Evolutionary conservation across 169 alveolate species (phyloP), one percentile per base, ranked within the genome.

Genomic region (Cystoisospora suis): DNA sequence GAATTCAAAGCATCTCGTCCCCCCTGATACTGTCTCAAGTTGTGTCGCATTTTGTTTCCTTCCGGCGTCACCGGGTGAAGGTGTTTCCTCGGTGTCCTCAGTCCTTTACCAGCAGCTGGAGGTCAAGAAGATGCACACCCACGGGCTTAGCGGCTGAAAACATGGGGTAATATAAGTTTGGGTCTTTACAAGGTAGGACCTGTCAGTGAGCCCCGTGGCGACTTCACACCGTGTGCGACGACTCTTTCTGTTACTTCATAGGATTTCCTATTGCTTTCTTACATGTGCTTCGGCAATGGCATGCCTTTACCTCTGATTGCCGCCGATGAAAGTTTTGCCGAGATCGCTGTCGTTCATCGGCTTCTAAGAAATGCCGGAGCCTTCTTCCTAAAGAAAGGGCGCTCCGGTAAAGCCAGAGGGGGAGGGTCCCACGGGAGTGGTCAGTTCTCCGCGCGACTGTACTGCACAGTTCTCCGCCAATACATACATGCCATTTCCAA

Each of bases 281-380:
- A 58, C 90, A 27, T 83, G 58, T 83, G 90, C 45, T 38, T 83
- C 65, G 72, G 80, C 45, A 53, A 56, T 45, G 90, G 90, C 5
- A 20, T 83, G 44, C 81, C 90, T 17, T 65, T 83, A 9, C 90
- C 90, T 34, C 61, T 83, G 69, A 47, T 83, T 12, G 81, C 90
- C 32, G 81, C 81, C 3, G 90, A 83, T 61, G 90, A 83, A 40
- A 44, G 44, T 9, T 83, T 83, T 56, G 90, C 59, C 29, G 29
- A 65, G 36, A 83, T 83, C 29, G 38, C 81, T 0, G 61, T 83
- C 32, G 81, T 56, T 15, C 53, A 46, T 36, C 83, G 49, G 49
- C 42, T 86, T 36, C 72, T 86, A 58, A 81, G 81, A 1, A n/a
- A 44, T 38, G 46, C 75, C 0, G 86, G 81, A 17, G 70, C 75